Evolutionary conservation across 805 yeast species (phyloP).

Genomic region (Ogataea ganodermae): DNA sequence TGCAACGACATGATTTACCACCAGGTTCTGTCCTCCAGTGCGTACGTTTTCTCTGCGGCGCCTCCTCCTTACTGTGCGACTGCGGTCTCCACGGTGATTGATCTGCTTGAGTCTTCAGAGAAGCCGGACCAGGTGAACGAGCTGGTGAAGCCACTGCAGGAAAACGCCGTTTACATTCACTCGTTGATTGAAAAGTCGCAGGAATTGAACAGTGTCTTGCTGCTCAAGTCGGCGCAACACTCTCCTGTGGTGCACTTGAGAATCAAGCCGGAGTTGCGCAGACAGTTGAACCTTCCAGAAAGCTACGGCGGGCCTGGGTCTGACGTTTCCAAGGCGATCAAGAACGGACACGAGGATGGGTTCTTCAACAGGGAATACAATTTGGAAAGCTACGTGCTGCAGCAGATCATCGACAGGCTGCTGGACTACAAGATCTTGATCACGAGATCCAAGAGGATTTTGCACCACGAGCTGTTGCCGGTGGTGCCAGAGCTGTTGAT

Average conservation of each 20-base stretch:
- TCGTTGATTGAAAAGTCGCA: slow-evolving; percentile 42
- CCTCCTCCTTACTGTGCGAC: slow-evolving; percentile 89
- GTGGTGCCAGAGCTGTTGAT: slow-evolving; percentile 61
- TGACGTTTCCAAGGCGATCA: slow-evolving; percentile 44
- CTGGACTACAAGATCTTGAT: slow-evolving; percentile 59
- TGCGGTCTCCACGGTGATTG: slow-evolving; percentile 52
- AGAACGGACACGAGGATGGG: slow-evolving; percentile 43
- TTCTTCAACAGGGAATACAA: slow-evolving; percentile 46
- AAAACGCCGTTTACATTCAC: slow-evolving; percentile 43
- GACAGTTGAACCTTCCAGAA: slow-evolving; percentile 46
- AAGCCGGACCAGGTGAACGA: slow-evolving; percentile 39
- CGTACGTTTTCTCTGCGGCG: slow-evolving; percentile 92
- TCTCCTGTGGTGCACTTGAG: slow-evolving; percentile 75
- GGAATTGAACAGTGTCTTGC: slow-evolving; percentile 41
- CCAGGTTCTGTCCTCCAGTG: slow-evolving; percentile 86
- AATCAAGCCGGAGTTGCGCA: slow-evolving; percentile 49
- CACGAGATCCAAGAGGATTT: slow-evolving; percentile 55
- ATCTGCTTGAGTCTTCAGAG: slow-evolving; percentile 44
- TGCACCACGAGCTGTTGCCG: slow-evolving; percentile 75
- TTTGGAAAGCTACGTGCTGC: slow-evolving; percentile 62
- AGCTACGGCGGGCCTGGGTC: slow-evolving; percentile 50
- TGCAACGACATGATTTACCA: slow-evolving; percentile 80
- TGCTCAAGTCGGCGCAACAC: slow-evolving; percentile 54
- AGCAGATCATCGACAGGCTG: slow-evolving; percentile 60
- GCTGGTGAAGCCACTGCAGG: slow-evolving; percentile 40